Conservation (phyloP, 225 moss, liverwort and hornwort species). For the Bryoerythrophyllum caledonicum region DNA sequence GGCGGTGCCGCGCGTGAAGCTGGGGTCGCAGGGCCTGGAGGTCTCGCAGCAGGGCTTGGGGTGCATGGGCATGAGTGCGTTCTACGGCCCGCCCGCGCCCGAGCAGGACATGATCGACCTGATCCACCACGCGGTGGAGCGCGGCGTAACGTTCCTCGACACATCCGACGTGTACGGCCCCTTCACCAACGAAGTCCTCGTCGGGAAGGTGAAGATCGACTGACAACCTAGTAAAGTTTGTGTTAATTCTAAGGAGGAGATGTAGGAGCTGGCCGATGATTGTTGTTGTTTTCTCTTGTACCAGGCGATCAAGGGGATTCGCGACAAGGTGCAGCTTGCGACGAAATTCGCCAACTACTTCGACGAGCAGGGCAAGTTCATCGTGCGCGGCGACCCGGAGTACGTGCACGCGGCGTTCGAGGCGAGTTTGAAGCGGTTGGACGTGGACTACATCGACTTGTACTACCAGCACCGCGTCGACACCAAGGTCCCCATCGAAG, state of each 20-base stretch:
- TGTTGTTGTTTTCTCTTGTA: too few relatives aligned
- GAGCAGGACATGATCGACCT: not conserved
- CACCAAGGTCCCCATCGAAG: slow-evolving; percentile 4
- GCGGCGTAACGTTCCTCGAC: not conserved
- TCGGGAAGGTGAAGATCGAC: not conserved
- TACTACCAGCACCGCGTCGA: slow-evolving; percentile 23
- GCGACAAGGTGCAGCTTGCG: too few relatives aligned
- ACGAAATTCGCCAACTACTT: too few relatives aligned
- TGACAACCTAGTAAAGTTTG: too few relatives aligned
- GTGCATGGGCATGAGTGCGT: not conserved
- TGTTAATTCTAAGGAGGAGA: too few relatives aligned
- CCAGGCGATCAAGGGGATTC: too few relatives aligned
- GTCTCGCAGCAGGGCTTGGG: not conserved
- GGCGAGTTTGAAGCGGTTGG: slow-evolving; percentile 19
- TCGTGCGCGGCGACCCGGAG: slow-evolving; percentile 7
- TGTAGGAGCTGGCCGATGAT: too few relatives aligned
- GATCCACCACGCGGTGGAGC: not conserved
- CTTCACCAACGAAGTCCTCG: not conserved
- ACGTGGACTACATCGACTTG: slow-evolving; percentile 15
- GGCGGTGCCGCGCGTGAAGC: not conserved
- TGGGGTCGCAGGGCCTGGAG: not conserved
- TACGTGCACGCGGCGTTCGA: slow-evolving; percentile 17
- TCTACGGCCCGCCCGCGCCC: not conserved
- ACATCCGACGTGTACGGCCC: not conserved
- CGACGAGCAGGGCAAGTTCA: too few relatives aligned